These are phyloP conservation scores for Zygosaccharomyces sapae DNA, from an alignment of 1,139 yeast genomes.

Conservation along the genomic window DNA sequence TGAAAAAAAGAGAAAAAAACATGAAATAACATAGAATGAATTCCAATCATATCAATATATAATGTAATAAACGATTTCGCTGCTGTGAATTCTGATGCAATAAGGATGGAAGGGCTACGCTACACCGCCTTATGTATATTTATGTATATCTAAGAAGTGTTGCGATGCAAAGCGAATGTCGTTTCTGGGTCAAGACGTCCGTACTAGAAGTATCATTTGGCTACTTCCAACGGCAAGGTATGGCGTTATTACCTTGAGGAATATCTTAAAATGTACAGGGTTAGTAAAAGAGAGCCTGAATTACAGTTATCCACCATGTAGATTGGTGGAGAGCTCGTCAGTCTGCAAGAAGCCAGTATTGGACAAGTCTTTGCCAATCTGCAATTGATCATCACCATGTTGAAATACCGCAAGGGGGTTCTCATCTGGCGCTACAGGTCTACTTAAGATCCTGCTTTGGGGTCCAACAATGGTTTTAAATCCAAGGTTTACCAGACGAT, in stretches of 20 bases:
- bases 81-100: constrained; percentile 1
- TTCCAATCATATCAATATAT: not conserved
- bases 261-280: constrained; percentile 63
- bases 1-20: constrained; percentile 49
- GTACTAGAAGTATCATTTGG: too few relatives aligned
- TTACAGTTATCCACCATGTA: constrained; percentile 51
- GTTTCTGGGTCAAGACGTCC: too few relatives aligned
- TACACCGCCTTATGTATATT: too few relatives aligned
- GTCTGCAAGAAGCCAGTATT: constrained; percentile 47
- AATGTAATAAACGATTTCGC: constrained; percentile 5
- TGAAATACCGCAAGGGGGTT: too few relatives aligned
- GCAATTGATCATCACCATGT: too few relatives aligned
- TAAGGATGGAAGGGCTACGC: too few relatives aligned
- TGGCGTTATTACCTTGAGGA: constrained; percentile 38
- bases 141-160: too few relatives aligned
- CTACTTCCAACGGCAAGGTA: constrained; percentile 60
- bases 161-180: too few relatives aligned
- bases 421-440: not conserved
- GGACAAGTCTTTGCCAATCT: too few relatives aligned
- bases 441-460: not conserved
- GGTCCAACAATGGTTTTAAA: not conserved
- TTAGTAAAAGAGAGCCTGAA: constrained; percentile 47
- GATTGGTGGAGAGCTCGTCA: constrained; percentile 66
- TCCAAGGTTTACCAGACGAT: not conserved
- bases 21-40: not conserved